Percentiles rank a stretch among this genome's conserved stretches.
Evolutionary conservation across 495 filamentous ascomycete genomes (phyloP).

Genomic region (Clohesyomyces aquaticus): DNA sequence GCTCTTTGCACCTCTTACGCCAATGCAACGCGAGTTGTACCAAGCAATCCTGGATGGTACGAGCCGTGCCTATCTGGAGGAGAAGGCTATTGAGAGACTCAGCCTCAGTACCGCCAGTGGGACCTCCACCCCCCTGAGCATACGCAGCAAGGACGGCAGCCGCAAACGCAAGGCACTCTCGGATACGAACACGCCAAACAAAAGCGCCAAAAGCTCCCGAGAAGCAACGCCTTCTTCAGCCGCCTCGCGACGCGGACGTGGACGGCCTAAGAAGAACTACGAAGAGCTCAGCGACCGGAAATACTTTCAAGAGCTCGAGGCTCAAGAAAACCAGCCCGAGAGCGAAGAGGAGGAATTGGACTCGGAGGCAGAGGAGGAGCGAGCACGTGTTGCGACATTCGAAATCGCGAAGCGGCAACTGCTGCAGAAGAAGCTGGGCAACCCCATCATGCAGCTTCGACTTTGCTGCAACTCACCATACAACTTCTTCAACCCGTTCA

Average conservation of each 20-base stretch:
- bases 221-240: constrained; percentile 66
- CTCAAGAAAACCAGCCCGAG: constrained; percentile 38
- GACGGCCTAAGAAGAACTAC: constrained; percentile 62
- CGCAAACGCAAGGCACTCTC: constrained; percentile 59
- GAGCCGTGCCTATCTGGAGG: constrained; percentile 79
- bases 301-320: constrained; percentile 65
- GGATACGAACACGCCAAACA: constrained; percentile 53
- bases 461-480: constrained; percentile 91
- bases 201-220: constrained; percentile 73
- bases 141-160: constrained; percentile 46
- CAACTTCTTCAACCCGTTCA: constrained; percentile 94
- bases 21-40: constrained; percentile 88
- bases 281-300: constrained; percentile 75
- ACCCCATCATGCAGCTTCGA: constrained; percentile 90
- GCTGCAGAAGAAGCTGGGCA: constrained; percentile 89
- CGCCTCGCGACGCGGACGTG: constrained; percentile 52
- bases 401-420: constrained; percentile 85
- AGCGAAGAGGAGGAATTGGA: constrained; percentile 54
- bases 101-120: constrained; percentile 45
- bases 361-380: constrained; percentile 62
- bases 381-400: constrained; percentile 70
- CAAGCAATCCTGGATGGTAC: constrained; percentile 79
- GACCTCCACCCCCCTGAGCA: constrained; percentile 27
- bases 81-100: constrained; percentile 75
- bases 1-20: constrained; percentile 84